phyloP scores from a whole-genome alignment of 2,329 filamentous ascomycete species.

The Rhynchosporium secalis region DNA sequence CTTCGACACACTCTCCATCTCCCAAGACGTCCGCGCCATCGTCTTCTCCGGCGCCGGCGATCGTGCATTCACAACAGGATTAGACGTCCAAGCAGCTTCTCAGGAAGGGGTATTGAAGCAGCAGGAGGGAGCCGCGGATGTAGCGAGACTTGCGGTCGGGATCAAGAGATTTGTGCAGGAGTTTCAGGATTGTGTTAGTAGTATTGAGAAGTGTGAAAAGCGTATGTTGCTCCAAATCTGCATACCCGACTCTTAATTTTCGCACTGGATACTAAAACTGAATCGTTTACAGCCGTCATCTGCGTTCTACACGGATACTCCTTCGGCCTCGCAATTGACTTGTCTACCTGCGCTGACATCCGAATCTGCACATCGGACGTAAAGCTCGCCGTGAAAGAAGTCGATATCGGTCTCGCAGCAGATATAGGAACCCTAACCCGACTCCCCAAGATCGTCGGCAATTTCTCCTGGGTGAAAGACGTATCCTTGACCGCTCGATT shows the following conservation, averaged over 20 bases:
- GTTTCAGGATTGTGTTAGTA: conserved; percentile 77
- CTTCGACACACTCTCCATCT: conserved; percentile 70
- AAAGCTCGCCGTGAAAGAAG: conserved; percentile 73
- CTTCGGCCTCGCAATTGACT: conserved; percentile 76
- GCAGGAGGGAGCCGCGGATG: conserved; percentile 48
- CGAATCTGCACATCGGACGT: conserved; percentile 62
- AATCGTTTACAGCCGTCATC: conserved; percentile 65
- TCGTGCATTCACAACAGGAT: conserved; percentile 79
- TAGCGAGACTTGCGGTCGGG: conserved; percentile 61
- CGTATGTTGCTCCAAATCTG: conserved; percentile 50
- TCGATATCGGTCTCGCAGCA: conserved; percentile 78
- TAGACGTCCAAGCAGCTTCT: conserved; percentile 76
- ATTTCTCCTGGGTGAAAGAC: conserved; percentile 75
- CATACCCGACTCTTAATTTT: not conserved
- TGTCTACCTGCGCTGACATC: conserved; percentile 69
- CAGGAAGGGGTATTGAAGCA: conserved; percentile 49
- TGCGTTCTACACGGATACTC: conserved; percentile 77
- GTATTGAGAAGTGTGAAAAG: conserved; percentile 86
- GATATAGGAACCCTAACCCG: conserved; percentile 75
- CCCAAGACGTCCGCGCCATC: conserved; percentile 72
- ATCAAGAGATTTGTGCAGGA: conserved; percentile 70
- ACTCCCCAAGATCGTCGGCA: conserved; percentile 72
- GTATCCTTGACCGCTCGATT: conserved; percentile 70
- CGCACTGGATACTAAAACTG: not conserved
- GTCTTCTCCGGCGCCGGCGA: conserved; percentile 80